Base-by-base conservation (phyloP, 768 basidiomycete genomes). In the Pulveroboletus sp. region DNA sequence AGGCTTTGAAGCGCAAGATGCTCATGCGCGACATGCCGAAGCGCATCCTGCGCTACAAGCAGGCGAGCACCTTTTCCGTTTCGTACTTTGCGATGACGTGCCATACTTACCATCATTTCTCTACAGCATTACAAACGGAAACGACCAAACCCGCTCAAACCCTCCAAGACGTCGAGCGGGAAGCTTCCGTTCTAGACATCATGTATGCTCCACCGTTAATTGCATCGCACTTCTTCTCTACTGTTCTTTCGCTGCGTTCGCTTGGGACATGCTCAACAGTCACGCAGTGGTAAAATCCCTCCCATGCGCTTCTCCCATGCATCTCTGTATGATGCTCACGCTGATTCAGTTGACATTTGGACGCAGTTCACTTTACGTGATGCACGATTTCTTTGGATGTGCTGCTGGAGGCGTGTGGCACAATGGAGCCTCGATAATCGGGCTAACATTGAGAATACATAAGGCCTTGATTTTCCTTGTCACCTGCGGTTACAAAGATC, bases 1-100 rank as follows among this genome's bases (percentile, higher is more conserved):
- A 72, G 56, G 65, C 70, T 48, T 69, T 68, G 60, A 77, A 74
- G 61, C 79, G 72, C 55, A 69, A 69, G 47, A 74, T 82, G 43
- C 70, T 87, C 49, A 70, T 90, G 76, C 76, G 80, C 59, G 79
- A 82, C 63, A 89, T 90, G 88, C 65, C 73, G 31, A 76, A 78
- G 55, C 79, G 87, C 54, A 74, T 90, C 55, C 68, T 67, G 51
- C 77, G 75, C 45, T 89, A 81, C 77, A 86, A 84, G 66, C 70
- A 70, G 65, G 88, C 81, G 59, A 51, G 81, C 74, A 4, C 13
- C 31, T 31, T 22, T 49, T 51, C 55, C 8, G 30, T 36, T n/a
- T 32, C 26, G 39, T 42, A 8, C 3, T 23, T 35, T 40, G 30
- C 35, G 11, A 5, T 38, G 31, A 41, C 22, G 11, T 8, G 14